Evolutionary conservation across 2,329 filamentous ascomycete genomes (phyloP), one percentile per base, ranked within the genome.

Genomic region (Claviceps cyperi): DNA sequence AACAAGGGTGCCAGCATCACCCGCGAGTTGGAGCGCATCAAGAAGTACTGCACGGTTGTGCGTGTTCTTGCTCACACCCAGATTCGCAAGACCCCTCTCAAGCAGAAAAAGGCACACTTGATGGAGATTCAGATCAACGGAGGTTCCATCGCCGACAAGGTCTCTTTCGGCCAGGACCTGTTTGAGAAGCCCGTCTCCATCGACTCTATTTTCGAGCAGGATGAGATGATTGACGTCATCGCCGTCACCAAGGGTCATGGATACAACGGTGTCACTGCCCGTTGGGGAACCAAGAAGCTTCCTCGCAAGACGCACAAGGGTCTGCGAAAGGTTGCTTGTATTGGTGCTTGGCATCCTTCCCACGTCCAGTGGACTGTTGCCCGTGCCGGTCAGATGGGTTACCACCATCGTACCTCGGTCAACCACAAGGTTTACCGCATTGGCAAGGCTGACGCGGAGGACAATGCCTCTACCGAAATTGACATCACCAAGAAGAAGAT

Each of bases 331-430:
- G 91, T 98, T 65, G 92, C 92, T 69, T 98, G 92, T 95, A 98
- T 98, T 74, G 92, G 92, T 86, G 92, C 92, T 66, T 98, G 92
- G 92, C 92, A 98, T 81, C 92, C 92, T 69, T 89, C 86, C 75
- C 92, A 98, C 88, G 92, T 98, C 75, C 92, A 98, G 80, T 98
- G 92, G 92, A 98, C 92, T 72, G 92, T 98, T 78, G 92, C 91
- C 70, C 92, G 92, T 86, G 92, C 92, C 60, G 92, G 92, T 95
- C 92, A 98, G 79, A 82, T 83, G 75, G 92, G 92, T 81, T 98
- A 98, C 84, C 92, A 98, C 74, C 92, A 98, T 80, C 90, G 92
- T 85, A 98, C 92, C 68, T 97, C 92, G 58, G 86, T 92, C 79
- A 98, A 98, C 86, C 92, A 98, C 88, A 98, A 98, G 86, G 75